These are phyloP conservation scores for Solanum gracilifrons DNA, from an alignment of 257 asterid genomes.

Conservation along the genomic window DNA sequence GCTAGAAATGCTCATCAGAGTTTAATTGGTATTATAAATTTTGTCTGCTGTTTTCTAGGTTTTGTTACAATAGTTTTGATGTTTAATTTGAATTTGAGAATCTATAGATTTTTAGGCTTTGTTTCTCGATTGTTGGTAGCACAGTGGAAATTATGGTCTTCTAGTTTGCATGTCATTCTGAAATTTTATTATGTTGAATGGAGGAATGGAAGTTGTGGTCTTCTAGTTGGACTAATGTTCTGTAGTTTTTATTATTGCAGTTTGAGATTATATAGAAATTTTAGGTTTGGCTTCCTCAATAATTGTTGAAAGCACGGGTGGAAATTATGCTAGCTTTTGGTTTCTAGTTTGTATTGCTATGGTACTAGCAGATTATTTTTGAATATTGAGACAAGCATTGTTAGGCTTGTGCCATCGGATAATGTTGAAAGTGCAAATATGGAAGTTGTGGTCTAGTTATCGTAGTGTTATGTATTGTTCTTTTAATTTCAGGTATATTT, in stretches of 20 bases:
- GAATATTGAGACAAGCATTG: not conserved
- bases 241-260: not conserved
- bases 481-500: not conserved
- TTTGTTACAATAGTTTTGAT: not conserved
- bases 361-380: not conserved
- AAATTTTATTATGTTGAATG: not conserved
- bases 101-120: not conserved
- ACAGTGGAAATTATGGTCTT: not conserved
- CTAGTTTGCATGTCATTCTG: not conserved
- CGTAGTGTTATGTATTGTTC: not conserved
- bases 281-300: not conserved
- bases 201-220: not conserved
- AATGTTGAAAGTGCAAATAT: not conserved
- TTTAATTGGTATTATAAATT: constrained; percentile 47
- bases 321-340: not conserved
- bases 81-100: not conserved
- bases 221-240: not conserved
- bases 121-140: not conserved
- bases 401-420: not conserved
- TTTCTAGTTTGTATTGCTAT: not conserved
- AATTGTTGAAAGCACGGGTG: not conserved
- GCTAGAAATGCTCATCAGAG: constrained; percentile 27
- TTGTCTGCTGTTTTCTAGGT: not conserved
- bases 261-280: not conserved
- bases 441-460: not conserved